A percentile compares a stretch with the other conserved stretches of the same genome.
phyloP scores from a whole-genome alignment of 2,329 filamentous ascomycete species.

The Chaetoscypha palmicola region DNA sequence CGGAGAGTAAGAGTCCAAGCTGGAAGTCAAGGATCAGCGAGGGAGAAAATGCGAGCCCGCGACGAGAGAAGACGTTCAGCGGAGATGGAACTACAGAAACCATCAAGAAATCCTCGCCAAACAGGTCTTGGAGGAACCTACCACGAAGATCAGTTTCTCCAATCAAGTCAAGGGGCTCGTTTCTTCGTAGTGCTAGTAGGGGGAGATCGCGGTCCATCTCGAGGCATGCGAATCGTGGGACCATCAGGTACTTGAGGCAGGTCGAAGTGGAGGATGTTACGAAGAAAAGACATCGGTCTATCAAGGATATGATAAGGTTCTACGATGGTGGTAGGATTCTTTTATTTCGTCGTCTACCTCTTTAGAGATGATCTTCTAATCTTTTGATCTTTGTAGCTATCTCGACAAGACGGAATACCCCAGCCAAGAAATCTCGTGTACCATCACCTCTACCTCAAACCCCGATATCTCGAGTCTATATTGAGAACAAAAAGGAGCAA shows the following conservation, averaged over 20 bases:
- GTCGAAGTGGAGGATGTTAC: background rate
- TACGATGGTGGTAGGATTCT: slow-evolving; percentile 24
- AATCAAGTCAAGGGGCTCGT: background rate
- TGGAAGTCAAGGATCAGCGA: background rate
- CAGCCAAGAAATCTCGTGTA: too few species aligned
- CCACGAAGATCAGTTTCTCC: background rate
- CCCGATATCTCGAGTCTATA: background rate
- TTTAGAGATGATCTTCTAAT: too few species aligned
- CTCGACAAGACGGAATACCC: too few species aligned
- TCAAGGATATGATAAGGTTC: slow-evolving; percentile 23
- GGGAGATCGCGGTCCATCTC: slow-evolving; percentile 1
- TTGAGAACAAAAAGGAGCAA: background rate
- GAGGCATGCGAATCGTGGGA: slow-evolving; percentile 5
- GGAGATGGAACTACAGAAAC: background rate
- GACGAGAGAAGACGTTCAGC: background rate
- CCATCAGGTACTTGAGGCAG: background rate
- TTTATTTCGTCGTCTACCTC: too few species aligned
- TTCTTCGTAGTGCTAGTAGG: background rate
- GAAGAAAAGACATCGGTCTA: slow-evolving; percentile 11
- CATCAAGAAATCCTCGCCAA: background rate
- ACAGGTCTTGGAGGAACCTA: background rate
- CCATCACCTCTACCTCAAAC: background rate
- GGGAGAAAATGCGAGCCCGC: background rate
- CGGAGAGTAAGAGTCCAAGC: background rate
- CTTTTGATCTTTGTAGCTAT: too few species aligned